Conservation (phyloP, 2,329 filamentous ascomycete species). For the Coleophoma cylindrospora region DNA sequence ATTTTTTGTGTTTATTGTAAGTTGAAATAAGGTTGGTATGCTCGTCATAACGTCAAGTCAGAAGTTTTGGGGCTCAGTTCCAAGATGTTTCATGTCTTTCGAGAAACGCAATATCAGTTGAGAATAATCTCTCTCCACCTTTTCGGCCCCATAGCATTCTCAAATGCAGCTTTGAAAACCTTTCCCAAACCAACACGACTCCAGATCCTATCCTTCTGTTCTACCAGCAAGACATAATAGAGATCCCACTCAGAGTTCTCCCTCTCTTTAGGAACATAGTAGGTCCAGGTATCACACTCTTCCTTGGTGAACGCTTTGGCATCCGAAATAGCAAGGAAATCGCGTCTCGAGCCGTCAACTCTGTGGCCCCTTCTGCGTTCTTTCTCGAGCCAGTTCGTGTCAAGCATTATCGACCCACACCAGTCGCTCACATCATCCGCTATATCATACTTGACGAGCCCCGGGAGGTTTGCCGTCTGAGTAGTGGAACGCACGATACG, state of each 20-base stretch:
- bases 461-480: background rate
- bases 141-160: constrained; percentile 3
- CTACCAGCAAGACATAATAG: constrained; percentile 28
- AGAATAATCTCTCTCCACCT: constrained; percentile 23
- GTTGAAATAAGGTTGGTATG: too few relatives aligned
- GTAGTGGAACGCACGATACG: constrained; percentile 4
- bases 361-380: constrained; percentile 1
- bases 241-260: constrained; percentile 28
- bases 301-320: constrained; percentile 27
- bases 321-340: constrained; percentile 29
- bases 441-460: constrained; percentile 22
- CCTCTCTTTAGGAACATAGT: constrained; percentile 28
- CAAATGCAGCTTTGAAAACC: constrained; percentile 26
- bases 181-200: constrained; percentile 28
- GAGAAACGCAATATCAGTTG: background rate
- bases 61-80: too few relatives aligned
- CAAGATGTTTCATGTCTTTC: too few relatives aligned
- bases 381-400: constrained; percentile 12
- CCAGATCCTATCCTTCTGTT: constrained; percentile 17
- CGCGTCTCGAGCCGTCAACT: constrained; percentile 1
- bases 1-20: too few relatives aligned
- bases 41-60: too few relatives aligned
- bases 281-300: constrained; percentile 28
- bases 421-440: constrained; percentile 24
- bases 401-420: constrained; percentile 27